phyloP scores from a whole-genome alignment of 192 early-diverging fungal genomes.

The Coemansia sp. region DNA sequence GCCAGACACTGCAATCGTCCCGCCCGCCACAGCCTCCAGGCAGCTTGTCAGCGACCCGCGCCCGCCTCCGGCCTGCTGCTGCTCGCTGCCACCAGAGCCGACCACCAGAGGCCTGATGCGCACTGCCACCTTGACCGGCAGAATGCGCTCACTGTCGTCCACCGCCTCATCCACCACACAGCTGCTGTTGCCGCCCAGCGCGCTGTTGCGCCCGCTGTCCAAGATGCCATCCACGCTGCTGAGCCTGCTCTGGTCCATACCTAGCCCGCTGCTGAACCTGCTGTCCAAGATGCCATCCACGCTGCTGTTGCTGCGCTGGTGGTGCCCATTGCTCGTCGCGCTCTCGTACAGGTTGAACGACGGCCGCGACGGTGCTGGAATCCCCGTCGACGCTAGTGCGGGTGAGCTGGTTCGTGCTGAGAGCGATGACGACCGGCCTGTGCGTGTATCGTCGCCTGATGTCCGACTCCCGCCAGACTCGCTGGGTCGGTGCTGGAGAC shows the following conservation, averaged over 20 bases:
- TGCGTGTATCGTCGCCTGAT: slow-evolving; percentile 26
- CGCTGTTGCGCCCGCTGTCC: slow-evolving; percentile 6
- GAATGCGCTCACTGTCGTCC: slow-evolving; percentile 35
- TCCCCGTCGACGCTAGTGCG: not conserved
- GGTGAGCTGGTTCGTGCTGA: slow-evolving; percentile 28
- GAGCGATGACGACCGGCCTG: slow-evolving; percentile 42
- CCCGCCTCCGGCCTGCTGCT: slow-evolving; percentile 3
- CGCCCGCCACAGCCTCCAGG: slow-evolving; percentile 19
- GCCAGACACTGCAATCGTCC: slow-evolving; percentile 13
- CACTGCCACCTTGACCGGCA: slow-evolving; percentile 54
- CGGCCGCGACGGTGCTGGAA: slow-evolving; percentile 12
- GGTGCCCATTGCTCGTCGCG: not conserved
- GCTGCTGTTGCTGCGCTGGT: slow-evolving; percentile 21
- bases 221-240: slow-evolving; percentile 4
- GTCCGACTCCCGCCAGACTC: slow-evolving; percentile 10
- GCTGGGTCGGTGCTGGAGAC: slow-evolving; percentile 12
- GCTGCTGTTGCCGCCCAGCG: slow-evolving; percentile 1
- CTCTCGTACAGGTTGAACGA: slow-evolving; percentile 2
- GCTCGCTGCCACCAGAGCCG: slow-evolving; percentile 8
- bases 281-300: not conserved
- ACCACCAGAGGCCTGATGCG: slow-evolving; percentile 47
- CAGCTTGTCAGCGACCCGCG: slow-evolving; percentile 24
- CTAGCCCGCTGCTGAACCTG: not conserved
- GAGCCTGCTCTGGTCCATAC: slow-evolving; percentile 2
- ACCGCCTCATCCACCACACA: not conserved